Conservation (phyloP, 352 stramenopile genomes). For the Phytopythium montanum region DNA sequence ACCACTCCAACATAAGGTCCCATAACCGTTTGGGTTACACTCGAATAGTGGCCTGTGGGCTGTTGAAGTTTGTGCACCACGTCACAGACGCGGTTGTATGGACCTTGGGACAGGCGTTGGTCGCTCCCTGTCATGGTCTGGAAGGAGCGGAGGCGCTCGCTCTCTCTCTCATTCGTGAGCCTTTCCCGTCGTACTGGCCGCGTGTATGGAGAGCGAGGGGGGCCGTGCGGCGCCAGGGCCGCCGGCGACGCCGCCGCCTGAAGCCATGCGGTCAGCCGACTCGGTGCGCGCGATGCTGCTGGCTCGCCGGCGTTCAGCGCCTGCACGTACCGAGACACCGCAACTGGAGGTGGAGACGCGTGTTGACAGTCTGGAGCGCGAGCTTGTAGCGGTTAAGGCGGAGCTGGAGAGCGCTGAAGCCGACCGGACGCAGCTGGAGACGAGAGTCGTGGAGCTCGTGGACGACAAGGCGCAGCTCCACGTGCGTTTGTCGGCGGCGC, state of each 20-base stretch:
- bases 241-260: not conserved
- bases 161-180: not conserved
- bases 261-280: not conserved
- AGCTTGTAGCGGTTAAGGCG: not conserved
- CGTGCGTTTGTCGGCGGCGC: not conserved
- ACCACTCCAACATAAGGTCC: too few species aligned
- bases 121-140: not conserved
- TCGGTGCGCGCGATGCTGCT: conserved; percentile 5
- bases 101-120: not conserved
- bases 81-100: not conserved
- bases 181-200: not conserved
- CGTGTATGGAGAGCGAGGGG: not conserved
- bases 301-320: not conserved
- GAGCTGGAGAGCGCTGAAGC: not conserved
- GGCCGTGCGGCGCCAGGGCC: not conserved
- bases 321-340: not conserved
- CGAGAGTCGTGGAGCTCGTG: not conserved
- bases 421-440: not conserved
- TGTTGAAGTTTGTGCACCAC: not conserved
- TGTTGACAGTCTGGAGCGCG: not conserved
- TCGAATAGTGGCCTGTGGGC: not conserved
- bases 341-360: not conserved
- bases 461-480: conserved; percentile 1
- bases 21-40: too few species aligned
- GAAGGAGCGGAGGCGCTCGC: not conserved